Percentiles rank a stretch among this genome's conserved stretches.
Evolutionary conservation across 78 protist genomes (phyloP).

Genomic region (Dictyostelium purpureum): DNA sequence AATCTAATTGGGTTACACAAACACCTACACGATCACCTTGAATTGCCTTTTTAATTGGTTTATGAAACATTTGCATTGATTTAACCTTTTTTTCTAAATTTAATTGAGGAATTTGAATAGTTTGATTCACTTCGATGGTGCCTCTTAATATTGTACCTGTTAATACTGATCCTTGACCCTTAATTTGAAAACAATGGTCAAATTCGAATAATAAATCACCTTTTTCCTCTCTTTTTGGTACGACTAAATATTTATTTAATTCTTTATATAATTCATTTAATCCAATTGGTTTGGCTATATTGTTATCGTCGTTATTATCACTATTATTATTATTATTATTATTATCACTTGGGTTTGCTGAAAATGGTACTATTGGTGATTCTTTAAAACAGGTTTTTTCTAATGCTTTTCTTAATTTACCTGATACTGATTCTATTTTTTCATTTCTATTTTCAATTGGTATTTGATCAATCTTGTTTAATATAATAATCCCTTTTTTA

Average conservation of each 20-base stretch:
- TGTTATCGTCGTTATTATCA: neutral
- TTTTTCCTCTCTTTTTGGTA: constrained; percentile 9
- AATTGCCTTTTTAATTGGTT: constrained; percentile 79
- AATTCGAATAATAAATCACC: constrained; percentile 91
- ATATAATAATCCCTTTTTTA: constrained; percentile 86
- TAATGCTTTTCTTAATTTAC: constrained; percentile 31
- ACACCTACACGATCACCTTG: constrained; percentile 95
- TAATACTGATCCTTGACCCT: constrained; percentile 97
- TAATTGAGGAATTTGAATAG: constrained; percentile 81
- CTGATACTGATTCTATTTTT: constrained; percentile 38
- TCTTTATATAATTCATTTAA: constrained; percentile 6
- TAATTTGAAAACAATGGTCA: constrained; percentile 98
- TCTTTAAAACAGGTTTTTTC: constrained; percentile 64
- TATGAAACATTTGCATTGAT: constrained; percentile 96
- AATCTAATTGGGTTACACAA: constrained; percentile 92
- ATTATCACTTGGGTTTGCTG: constrained; percentile 18
- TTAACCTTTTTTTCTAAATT: constrained; percentile 85
- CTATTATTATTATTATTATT: neutral
- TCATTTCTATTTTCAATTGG: constrained; percentile 64
- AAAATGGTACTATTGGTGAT: constrained; percentile 15
- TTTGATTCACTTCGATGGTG: constrained; percentile 77
- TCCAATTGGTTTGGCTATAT: constrained; percentile 20
- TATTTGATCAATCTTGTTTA: constrained; percentile 95
- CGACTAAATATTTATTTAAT: neutral
- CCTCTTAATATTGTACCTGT: constrained; percentile 96